Conservation (phyloP, 805 yeast genomes). For the Isabelozyma gotoi region DNA sequence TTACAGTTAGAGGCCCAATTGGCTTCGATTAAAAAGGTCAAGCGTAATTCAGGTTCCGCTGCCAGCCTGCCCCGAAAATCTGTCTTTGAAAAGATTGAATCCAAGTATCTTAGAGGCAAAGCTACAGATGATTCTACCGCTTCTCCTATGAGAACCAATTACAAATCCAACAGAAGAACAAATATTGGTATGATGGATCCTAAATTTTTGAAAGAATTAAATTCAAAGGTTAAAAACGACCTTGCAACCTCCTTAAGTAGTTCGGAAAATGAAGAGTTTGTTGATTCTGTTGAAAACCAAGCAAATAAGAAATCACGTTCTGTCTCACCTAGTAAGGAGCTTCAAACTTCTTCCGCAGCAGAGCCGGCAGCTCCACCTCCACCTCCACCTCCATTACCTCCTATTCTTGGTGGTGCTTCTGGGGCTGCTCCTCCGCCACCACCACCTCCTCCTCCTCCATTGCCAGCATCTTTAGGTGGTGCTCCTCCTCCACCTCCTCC, state of each 20-base stretch:
- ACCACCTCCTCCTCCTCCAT: constrained; percentile 25
- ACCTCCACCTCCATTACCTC: constrained; percentile 17
- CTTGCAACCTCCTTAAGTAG: constrained; percentile 32
- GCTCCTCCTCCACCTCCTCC: constrained; percentile 18
- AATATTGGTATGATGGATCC: constrained; percentile 45
- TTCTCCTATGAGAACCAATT: constrained; percentile 6
- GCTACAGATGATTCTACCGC: constrained; percentile 18
- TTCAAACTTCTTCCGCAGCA: constrained; percentile 1
- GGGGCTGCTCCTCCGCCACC: too few species aligned
- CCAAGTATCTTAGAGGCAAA: constrained; percentile 47
- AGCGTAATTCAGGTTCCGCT: constrained; percentile 7
- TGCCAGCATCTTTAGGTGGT: constrained; percentile 13
- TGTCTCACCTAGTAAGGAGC: neutral
- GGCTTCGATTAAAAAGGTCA: constrained; percentile 17
- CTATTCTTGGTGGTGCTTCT: constrained; percentile 5
- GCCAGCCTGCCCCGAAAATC: constrained; percentile 2
- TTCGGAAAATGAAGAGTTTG: constrained; percentile 13
- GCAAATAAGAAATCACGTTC: constrained; percentile 4
- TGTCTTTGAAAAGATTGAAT: constrained; percentile 36
- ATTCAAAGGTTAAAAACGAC: constrained; percentile 46
- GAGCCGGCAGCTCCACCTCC: constrained; percentile 20
- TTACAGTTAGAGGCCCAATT: constrained; percentile 40
- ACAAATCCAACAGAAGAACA: constrained; percentile 28
- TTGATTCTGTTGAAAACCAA: constrained; percentile 4
- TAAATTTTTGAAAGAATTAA: constrained; percentile 53